Conservation (phyloP, 2,329 filamentous ascomycete species). For the Venturia nashicola region DNA sequence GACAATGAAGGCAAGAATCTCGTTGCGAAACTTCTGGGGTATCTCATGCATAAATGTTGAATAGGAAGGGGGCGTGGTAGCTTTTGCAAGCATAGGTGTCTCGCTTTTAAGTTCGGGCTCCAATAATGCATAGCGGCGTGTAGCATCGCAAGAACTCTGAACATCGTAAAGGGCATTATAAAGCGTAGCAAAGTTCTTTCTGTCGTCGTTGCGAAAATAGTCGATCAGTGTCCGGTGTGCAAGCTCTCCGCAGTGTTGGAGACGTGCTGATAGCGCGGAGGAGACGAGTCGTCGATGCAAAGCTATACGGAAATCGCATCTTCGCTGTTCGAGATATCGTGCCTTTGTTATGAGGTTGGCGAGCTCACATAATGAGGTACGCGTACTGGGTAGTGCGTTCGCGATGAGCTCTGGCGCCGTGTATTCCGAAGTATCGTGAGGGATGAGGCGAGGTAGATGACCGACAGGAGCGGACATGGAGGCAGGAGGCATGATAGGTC, state of each 20-base stretch:
- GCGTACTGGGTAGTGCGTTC: constrained; percentile 43
- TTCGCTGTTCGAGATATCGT: constrained; percentile 72
- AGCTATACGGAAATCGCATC: constrained; percentile 58
- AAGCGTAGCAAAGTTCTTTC: constrained; percentile 60
- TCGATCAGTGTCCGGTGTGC: constrained; percentile 67
- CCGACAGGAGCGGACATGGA: constrained; percentile 34
- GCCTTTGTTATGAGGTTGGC: constrained; percentile 66
- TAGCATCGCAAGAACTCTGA: constrained; percentile 62
- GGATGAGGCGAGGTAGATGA: constrained; percentile 39
- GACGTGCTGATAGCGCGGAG: constrained; percentile 60
- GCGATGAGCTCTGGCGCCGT: constrained; percentile 46
- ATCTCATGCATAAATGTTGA: constrained; percentile 51
- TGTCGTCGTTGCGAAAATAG: constrained; percentile 66
- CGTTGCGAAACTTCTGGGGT: constrained; percentile 59
- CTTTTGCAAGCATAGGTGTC: constrained; percentile 21
- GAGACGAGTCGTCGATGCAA: constrained; percentile 65
- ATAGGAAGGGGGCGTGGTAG: constrained; percentile 29
- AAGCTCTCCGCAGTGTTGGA: constrained; percentile 63
- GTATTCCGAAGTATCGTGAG: constrained; percentile 56
- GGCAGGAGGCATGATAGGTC: constrained; percentile 17
- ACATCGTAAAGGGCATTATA: constrained; percentile 73
- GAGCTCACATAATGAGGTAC: constrained; percentile 63
- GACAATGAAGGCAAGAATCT: constrained; percentile 67
- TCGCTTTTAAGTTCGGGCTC: constrained; percentile 57
- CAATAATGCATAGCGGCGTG: constrained; percentile 56